These are phyloP conservation scores for Melampsora americana DNA, from an alignment of 1,284 basidiomycete genomes.

Conservation along the genomic window DNA sequence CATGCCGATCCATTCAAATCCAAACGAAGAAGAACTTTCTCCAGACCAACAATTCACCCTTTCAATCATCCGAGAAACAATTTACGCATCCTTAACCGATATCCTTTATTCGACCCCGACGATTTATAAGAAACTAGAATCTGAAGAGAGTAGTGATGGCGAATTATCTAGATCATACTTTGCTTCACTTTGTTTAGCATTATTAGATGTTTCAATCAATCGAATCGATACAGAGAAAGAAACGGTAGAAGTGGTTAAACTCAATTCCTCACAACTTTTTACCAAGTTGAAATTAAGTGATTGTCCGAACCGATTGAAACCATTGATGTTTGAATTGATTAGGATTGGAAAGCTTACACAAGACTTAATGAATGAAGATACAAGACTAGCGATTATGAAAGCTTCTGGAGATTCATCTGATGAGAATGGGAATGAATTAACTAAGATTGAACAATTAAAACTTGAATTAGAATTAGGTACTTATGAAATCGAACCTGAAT, in stretches of 20 bases:
- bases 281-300: slow-evolving; percentile 17
- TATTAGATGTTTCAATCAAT: slow-evolving; percentile 33
- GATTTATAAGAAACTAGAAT: slow-evolving; percentile 26
- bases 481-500: slow-evolving; percentile 8
- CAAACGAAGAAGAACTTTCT: background rate
- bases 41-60: slow-evolving; percentile 14
- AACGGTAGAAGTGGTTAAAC: slow-evolving; percentile 12
- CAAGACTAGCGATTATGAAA: slow-evolving; percentile 6
- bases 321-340: slow-evolving; percentile 18
- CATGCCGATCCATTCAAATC: too few species aligned
- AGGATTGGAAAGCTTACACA: slow-evolving; percentile 16
- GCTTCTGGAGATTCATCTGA: background rate
- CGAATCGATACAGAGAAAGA: slow-evolving; percentile 10
- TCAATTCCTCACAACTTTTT: slow-evolving; percentile 4
- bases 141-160: slow-evolving; percentile 12
- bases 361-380: slow-evolving; percentile 19
- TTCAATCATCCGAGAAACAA: slow-evolving; percentile 37
- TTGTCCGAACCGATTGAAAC: slow-evolving; percentile 28
- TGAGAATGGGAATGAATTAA: background rate
- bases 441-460: slow-evolving; percentile 31
- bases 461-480: slow-evolving; percentile 31
- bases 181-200: slow-evolving; percentile 31
- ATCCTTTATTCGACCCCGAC: slow-evolving; percentile 34
- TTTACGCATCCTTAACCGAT: slow-evolving; percentile 39
- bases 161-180: slow-evolving; percentile 38